Evolutionary conservation across 371 early-diverging fungal species (phyloP), one percentile per base, ranked within the genome.

Genomic region (Mucor piriformis): DNA sequence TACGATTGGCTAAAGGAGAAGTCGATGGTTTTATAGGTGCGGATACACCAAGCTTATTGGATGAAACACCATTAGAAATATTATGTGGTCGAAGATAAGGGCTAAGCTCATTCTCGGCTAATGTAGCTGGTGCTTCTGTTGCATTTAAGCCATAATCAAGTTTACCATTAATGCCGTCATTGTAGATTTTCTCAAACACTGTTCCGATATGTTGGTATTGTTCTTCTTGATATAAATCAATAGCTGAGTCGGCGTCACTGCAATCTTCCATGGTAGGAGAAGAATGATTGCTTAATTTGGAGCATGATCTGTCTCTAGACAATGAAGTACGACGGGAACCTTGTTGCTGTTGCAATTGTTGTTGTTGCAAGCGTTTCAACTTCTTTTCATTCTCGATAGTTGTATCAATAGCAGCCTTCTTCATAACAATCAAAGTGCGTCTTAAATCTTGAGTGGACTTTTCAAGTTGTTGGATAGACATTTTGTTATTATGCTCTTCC

Each of bases 351-450:
- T 63, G 65, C 11, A 50, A 44, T 16, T 58, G 72, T 56, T 85
- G 29, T 29, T 29, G 29, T 29, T 29, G 85, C 4, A 84, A 59
- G 3, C 77, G 77, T 51, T 83, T 85, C 20, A 88, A 68, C 55
- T 83, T 85, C 62, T 83, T 89, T 69, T 91, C 90, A 56, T 87
- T 89, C n/a, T 88, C 82, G 18, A 86, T 65, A 0, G 92, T 89
- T 1, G 89, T 82, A 20, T 86, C 81, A 7, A 88, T 73, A 8
- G 90, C 90, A 0, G 88, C 84, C 57, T 84, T 83, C 27, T 92
- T 87, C 88, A 92, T 88, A 0, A 87, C 84, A 42, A 88, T 73
- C 46, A 92, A 64, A 3, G 87, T 85, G 24, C 84, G 77, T 47
- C 87, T 82, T 35, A 92, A 70, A 33, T 90, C 88, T 49, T 79